These are phyloP conservation scores for Scheffersomyces stipitis DNA, from an alignment of 805 yeast species.

Conservation along the genomic window DNA sequence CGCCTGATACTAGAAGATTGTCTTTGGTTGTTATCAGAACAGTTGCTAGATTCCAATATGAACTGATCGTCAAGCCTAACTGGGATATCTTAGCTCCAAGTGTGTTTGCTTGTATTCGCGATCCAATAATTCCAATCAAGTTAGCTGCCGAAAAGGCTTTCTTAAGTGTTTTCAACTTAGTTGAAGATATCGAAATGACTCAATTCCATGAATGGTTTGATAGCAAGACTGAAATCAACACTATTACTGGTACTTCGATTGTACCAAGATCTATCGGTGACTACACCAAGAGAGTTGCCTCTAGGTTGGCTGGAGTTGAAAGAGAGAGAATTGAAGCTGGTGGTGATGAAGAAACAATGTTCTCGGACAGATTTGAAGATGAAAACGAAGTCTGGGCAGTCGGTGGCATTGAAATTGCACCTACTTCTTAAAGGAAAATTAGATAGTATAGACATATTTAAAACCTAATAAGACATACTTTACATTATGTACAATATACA, in stretches of 20 bases:
- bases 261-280: conserved; percentile 79
- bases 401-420: conserved; percentile 58
- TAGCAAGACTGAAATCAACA: conserved; percentile 36
- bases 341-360: conserved; percentile 84
- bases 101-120: conserved; percentile 81
- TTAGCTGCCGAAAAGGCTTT: conserved; percentile 93
- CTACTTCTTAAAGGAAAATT: neutral
- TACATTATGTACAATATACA: too few species aligned
- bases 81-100: conserved; percentile 63
- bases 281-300: conserved; percentile 87
- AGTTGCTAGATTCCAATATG: conserved; percentile 60
- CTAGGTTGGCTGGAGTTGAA: conserved; percentile 80
- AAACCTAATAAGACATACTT: neutral
- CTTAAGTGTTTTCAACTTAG: conserved; percentile 67
- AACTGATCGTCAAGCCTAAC: conserved; percentile 49
- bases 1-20: conserved; percentile 77
- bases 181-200: conserved; percentile 58
- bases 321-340: conserved; percentile 87
- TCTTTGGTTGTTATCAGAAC: conserved; percentile 77
- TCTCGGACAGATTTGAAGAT: conserved; percentile 82
- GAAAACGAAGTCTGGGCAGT: conserved; percentile 87
- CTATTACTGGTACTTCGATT: conserved; percentile 46
- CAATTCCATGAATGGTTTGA: conserved; percentile 67
- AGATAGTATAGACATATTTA: neutral
- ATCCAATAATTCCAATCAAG: conserved; percentile 85